Conservation (phyloP, 73 alveolate species). For the Effrenium voratum region DNA sequence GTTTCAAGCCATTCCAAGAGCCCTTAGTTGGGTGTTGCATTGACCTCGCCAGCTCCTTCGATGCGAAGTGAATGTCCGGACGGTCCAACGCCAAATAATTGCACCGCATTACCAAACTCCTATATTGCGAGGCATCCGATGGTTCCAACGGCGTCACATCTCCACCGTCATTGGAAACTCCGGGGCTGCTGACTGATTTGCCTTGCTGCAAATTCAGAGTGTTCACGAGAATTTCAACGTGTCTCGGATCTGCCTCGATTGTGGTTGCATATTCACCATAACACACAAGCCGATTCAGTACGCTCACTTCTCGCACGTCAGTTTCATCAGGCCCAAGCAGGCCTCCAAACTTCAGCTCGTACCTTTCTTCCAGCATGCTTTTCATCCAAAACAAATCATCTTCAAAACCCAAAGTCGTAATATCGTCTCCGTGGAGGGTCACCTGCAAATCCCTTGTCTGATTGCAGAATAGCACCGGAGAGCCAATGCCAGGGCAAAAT, state of each 20-base stretch:
- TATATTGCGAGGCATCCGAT: neutral
- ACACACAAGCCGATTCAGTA: neutral
- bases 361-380: neutral
- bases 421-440: constrained; percentile 17
- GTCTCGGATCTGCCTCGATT: constrained; percentile 24
- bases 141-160: neutral
- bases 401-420: neutral
- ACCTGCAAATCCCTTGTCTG: neutral
- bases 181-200: neutral
- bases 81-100: constrained; percentile 20
- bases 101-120: neutral
- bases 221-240: neutral
- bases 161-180: neutral
- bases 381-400: neutral
- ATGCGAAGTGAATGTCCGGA: neutral
- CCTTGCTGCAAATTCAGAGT: neutral
- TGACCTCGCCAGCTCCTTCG: neutral
- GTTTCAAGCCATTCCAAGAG: neutral
- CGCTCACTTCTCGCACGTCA: constrained; percentile 1
- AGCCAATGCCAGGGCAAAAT: neutral
- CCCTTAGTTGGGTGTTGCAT: neutral
- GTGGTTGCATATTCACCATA: neutral
- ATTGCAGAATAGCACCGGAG: neutral
- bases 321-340: constrained; percentile 12
- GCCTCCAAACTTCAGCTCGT: constrained; percentile 37